Conservation (phyloP, 2,329 filamentous ascomycete genomes). For the Westerdykella ornata region DNA sequence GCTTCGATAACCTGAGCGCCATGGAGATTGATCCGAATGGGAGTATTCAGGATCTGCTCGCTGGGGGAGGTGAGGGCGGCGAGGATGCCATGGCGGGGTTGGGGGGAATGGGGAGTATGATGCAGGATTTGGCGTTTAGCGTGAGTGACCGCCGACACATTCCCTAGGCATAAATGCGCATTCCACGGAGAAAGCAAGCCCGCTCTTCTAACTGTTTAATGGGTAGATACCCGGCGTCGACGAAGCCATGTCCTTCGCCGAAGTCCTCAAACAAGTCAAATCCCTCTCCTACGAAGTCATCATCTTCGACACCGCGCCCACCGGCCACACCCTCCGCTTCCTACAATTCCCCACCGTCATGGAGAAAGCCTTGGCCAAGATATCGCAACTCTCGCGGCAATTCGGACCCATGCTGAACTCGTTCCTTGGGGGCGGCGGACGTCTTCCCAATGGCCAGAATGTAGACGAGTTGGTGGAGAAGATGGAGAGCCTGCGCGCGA, state of each 20-base stretch:
- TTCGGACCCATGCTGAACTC: constrained; percentile 95
- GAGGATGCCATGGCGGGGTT: constrained; percentile 64
- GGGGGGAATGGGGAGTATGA: constrained; percentile 79
- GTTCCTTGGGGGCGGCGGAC: constrained; percentile 70
- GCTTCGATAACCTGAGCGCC: constrained; percentile 87
- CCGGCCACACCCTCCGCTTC: constrained; percentile 96
- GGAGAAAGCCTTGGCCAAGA: constrained; percentile 96
- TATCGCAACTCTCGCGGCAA: constrained; percentile 86
- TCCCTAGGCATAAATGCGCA: background rate
- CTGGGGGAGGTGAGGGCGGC: constrained; percentile 64
- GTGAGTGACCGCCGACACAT: constrained; percentile 49
- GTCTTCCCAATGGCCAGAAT: constrained; percentile 84
- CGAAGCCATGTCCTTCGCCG: constrained; percentile 98
- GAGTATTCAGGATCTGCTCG: constrained; percentile 90
- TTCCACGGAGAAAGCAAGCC: background rate
- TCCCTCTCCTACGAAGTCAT: constrained; percentile 98
- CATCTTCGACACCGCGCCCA: constrained; percentile 97
- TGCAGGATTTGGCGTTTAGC: constrained; percentile 96
- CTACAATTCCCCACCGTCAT: constrained; percentile 96
- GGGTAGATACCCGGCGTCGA: constrained; percentile 90
- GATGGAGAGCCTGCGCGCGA: constrained; percentile 86
- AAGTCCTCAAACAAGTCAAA: constrained; percentile 98
- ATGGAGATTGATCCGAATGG: constrained; percentile 99
- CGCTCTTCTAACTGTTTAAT: background rate
- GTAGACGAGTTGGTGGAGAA: constrained; percentile 89